Evolutionary conservation across 371 early-diverging fungal species (phyloP).

Genomic region (Synchytrium microbalum): DNA sequence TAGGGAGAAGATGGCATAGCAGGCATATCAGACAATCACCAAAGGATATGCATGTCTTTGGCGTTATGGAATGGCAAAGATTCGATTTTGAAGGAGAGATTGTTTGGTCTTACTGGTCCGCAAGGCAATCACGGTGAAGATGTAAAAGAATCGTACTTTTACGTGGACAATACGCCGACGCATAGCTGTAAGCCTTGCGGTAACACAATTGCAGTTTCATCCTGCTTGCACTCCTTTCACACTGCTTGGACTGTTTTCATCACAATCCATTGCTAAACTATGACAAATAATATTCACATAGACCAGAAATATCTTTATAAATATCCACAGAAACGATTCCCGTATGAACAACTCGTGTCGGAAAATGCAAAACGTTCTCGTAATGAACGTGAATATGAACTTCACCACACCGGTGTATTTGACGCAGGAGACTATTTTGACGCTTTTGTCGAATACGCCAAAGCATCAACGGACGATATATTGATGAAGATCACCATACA

Average conservation of each 20-base stretch:
- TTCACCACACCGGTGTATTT: conserved; percentile 20
- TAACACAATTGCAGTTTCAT: conserved; percentile 10
- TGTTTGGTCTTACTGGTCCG: conserved; percentile 23
- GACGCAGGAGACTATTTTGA: conserved; percentile 21
- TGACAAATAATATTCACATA: too few species aligned
- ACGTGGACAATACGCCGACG: conserved; percentile 21
- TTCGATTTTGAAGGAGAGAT: conserved; percentile 16
- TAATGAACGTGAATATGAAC: conserved; percentile 19
- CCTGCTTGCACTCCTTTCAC: too few species aligned
- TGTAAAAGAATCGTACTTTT: conserved; percentile 23
- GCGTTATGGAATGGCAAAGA: conserved; percentile 21
- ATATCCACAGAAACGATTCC: conserved; percentile 19
- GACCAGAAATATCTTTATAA: conserved; percentile 24
- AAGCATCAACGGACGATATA: conserved; percentile 15
- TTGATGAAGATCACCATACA: conserved; percentile 14
- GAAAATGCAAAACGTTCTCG: conserved; percentile 14
- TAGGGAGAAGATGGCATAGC: conserved; percentile 19
- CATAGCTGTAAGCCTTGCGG: background rate
- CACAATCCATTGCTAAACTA: too few species aligned
- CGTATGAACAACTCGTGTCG: conserved; percentile 17
- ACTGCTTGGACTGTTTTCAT: too few species aligned
- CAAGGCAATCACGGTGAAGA: conserved; percentile 28
- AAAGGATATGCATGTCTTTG: conserved; percentile 14
- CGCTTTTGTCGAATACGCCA: conserved; percentile 21
- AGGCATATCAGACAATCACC: conserved; percentile 24